Base-by-base conservation (phyloP, 805 yeast genomes). In the Kuraishia capsulata region DNA sequence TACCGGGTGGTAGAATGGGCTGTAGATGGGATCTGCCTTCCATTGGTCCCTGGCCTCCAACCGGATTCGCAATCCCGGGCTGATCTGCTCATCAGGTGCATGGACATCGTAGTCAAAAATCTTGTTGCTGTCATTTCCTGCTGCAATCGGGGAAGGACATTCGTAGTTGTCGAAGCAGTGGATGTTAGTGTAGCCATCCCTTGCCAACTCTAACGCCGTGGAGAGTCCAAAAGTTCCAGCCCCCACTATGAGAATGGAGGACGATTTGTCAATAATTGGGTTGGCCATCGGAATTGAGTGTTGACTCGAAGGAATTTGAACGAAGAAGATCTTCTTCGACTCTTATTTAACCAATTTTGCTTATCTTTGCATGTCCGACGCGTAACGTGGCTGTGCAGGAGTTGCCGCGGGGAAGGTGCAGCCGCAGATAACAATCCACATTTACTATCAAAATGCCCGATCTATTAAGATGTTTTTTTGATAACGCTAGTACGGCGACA, bases 211-310 rank as follows among this genome's bases (percentile, higher is more conserved):
- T 4, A 54, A 33, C 1, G 55, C 53, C 0, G 64, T 52, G 3
- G 62, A 58, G 5, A 61, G 48, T 2, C 64, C 64, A 48, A 54
- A 58, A 2, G 57, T 62, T 8, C 64, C 63, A 43, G 61, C 54
- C 1, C 65, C 65, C 4, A 59, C 46, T 2, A 51, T 42, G n/a
- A 48, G 10, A 20, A 28, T 26, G 4, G 39, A 26, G 11, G 46
- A 33, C 21, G 30, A 28, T 33, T 39, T 41, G 8, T 33, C 38
- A n/a, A 37, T 30, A 13, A 13, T 21, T 9, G 26, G 17, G 6
- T 28, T 3, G 23, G 30, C 16, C 11, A 34, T 20, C 2, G 3
- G 23, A 8, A 13, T 14, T 14, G 23, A 26, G 31, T n/a, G n/a
- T n/a, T n/a, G n/a, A n/a, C n/a, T n/a, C n/a, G n/a, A n/a, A n/a